These are phyloP conservation scores for Penicillium lagena DNA, from an alignment of 495 filamentous ascomycete species.

Conservation along the genomic window DNA sequence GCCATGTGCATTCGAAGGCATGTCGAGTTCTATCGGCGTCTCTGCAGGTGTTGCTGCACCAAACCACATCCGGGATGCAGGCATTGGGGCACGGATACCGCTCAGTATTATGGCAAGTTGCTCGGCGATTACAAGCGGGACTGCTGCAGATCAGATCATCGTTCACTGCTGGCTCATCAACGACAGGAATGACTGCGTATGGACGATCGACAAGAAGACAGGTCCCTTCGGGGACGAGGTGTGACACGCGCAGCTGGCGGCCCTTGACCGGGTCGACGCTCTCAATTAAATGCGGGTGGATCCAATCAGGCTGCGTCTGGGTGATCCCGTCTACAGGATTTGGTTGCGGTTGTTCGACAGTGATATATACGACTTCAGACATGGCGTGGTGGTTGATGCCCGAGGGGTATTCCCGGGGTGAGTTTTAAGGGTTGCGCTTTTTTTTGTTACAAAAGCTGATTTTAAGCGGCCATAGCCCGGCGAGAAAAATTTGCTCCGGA, in stretches of 20 bases:
- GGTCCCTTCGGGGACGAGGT: slow-evolving; percentile 20
- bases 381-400: slow-evolving; percentile 6
- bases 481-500: too few species aligned
- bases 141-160: slow-evolving; percentile 29
- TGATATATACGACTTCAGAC: slow-evolving; percentile 19
- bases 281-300: slow-evolving; percentile 29
- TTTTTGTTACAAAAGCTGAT: neutral
- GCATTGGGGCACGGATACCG: slow-evolving; percentile 16
- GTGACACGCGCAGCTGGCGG: slow-evolving; percentile 26
- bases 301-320: slow-evolving; percentile 16
- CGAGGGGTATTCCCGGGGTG: neutral
- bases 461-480: neutral
- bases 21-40: slow-evolving; percentile 20
- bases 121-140: slow-evolving; percentile 21
- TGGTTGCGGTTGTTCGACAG: slow-evolving; percentile 5
- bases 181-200: slow-evolving; percentile 29
- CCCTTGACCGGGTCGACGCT: slow-evolving; percentile 27
- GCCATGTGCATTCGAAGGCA: slow-evolving; percentile 31
- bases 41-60: slow-evolving; percentile 24
- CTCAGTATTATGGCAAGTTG: neutral
- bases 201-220: slow-evolving; percentile 27
- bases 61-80: slow-evolving; percentile 26
- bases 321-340: slow-evolving; percentile 5
- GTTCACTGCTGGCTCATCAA: slow-evolving; percentile 17
- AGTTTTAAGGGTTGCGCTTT: neutral